A percentile compares a stretch with the other conserved stretches of the same genome.
Conservation (phyloP, 2,329 filamentous ascomycete genomes). For the Fusarium nygamai region DNA sequence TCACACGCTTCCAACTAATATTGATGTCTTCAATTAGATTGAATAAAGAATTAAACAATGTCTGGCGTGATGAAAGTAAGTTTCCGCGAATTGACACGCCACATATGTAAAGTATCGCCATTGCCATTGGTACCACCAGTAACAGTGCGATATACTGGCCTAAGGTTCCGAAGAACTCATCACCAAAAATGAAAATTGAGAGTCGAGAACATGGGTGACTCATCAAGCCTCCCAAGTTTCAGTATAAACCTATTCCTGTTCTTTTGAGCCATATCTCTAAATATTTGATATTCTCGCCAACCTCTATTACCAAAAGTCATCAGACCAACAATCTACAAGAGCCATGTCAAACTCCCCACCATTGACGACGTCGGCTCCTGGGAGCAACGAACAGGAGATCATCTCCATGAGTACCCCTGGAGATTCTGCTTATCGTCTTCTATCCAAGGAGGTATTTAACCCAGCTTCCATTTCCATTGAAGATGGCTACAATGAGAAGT, state of each 20-base stretch:
- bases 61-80: accelerated
- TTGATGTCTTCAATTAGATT: neutral
- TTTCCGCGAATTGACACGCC: neutral
- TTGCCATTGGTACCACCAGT: neutral
- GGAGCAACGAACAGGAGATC: neutral
- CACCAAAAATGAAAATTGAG: neutral
- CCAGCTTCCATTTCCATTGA: neutral
- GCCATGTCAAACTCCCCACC: neutral
- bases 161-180: neutral
- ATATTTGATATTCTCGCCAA: neutral
- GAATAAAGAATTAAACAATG: accelerated
- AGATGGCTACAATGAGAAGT: neutral
- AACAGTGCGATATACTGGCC: neutral
- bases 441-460: neutral
- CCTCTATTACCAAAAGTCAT: neutral
- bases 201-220: neutral
- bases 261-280: neutral
- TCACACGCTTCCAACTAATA: accelerated
- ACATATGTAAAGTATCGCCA: neutral
- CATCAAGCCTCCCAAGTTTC: neutral
- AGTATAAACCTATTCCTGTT: neutral
- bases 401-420: neutral
- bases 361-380: neutral
- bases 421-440: neutral
- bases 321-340: neutral